Conservation (phyloP, 2,329 filamentous ascomycete genomes). For the Ophiostoma montium region DNA sequence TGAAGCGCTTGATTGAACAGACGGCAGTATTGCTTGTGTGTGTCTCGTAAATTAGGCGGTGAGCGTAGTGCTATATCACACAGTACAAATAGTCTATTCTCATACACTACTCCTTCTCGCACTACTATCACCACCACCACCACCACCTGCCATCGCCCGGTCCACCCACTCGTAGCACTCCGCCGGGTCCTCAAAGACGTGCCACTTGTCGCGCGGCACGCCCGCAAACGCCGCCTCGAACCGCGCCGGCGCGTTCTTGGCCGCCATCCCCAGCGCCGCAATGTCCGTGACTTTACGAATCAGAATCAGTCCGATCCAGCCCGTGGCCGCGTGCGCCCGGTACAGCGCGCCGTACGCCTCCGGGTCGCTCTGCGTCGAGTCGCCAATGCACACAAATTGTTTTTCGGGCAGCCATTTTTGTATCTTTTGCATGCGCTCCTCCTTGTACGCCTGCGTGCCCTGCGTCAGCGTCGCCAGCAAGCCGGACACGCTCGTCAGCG, state of each 20-base stretch:
- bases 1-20: background rate
- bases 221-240: conserved; percentile 75
- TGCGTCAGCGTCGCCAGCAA: conserved; percentile 66
- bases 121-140: too few species aligned
- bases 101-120: too few species aligned
- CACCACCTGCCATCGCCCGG: background rate
- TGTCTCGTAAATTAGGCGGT: background rate
- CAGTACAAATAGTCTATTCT: too few species aligned
- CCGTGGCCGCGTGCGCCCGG: conserved; percentile 48
- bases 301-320: conserved; percentile 71
- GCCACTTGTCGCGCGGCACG: conserved; percentile 59
- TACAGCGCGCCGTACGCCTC: conserved; percentile 43
- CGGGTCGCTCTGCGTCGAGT: conserved; percentile 83
- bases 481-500: conserved; percentile 72
- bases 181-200: conserved; percentile 64
- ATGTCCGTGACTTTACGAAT: conserved; percentile 75
- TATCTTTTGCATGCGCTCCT: conserved; percentile 63
- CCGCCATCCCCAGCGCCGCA: conserved; percentile 51
- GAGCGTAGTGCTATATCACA: background rate
- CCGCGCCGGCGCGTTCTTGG: conserved; percentile 58
- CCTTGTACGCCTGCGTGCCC: conserved; percentile 76
- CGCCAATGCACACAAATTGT: conserved; percentile 73
- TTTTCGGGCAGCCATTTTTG: conserved; percentile 63
- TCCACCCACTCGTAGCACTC: conserved; percentile 37
- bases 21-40: background rate